Base-by-base conservation (phyloP, 176 grass and related monocot genomes). In the Triticum dicoccoides region DNA sequence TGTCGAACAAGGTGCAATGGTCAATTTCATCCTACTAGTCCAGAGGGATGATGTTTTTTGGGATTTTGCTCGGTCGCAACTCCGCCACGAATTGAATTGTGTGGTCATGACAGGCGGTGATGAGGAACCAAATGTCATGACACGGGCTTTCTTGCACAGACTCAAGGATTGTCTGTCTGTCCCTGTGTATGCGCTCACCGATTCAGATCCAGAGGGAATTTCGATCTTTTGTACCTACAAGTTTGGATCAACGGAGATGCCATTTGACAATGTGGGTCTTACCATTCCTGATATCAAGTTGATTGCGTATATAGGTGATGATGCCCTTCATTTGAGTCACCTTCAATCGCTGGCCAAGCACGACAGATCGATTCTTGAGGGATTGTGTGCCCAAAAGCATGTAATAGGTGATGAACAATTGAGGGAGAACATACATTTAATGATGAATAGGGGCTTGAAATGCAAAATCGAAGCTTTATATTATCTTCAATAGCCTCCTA, bases 161-260 rank as follows among this genome's bases (percentile, higher is more conserved):
- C 71, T 74, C 71, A 47, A 74, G 71, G 71, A 74, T 74, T 74
- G n/a, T 29, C 12, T 74, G 3, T 74, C 71, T 49, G 41, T 29
- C 13, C 71, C 71, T 9, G 41, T 49, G 11, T 74, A 74, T 13
- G 71, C 71, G 2, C 41, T 74, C 8, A 24, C 27, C 3, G 41
- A 74, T 49, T 42, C 12, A 13, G 71, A 74, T 29, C 71, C 71
- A 0, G 42, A 44, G n/a, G 38, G 70, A 2, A 38, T 45, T 44
- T 45, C 5, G 5, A 73, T 45, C 21, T 45, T 73, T 45, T 73
- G 70, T 25, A 73, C 70, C 39, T 18, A 54, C 5, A 6, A 54
- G 13, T 54, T 54, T 18, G 51, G 51, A 54, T 54, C 75, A 33
- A 6, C 52, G 0, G 18, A 59, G 51, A 78, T 0, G 18, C 76